phyloP scores from a whole-genome alignment of 805 yeast species.

The Zygoascus biomembranicola region DNA sequence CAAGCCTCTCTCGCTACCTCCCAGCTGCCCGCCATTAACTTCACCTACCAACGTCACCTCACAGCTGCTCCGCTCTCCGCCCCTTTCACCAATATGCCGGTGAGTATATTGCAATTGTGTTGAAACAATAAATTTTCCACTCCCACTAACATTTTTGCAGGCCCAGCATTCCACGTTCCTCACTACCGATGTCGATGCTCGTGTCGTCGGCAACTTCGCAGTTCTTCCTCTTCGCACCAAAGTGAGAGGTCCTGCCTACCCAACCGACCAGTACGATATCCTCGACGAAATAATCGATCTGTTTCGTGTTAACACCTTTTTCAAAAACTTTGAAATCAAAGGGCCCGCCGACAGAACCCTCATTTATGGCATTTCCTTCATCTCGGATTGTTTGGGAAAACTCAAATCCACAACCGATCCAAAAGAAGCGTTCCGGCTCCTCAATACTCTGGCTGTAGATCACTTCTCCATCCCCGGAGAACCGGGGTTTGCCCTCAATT shows the following conservation, averaged over 20 bases:
- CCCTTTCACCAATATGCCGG: background rate
- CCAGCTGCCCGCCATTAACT: background rate
- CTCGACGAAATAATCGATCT: conserved; percentile 86
- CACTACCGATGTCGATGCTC: conserved; percentile 23
- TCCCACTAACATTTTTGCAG: conserved; percentile 12
- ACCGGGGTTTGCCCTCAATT: conserved; percentile 84
- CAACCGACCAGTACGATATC: conserved; percentile 73
- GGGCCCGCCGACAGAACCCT: conserved; percentile 90
- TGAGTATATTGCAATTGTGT: background rate
- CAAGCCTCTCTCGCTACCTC: background rate
- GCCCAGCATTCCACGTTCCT: conserved; percentile 32
- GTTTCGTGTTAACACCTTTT: conserved; percentile 92
- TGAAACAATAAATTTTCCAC: background rate
- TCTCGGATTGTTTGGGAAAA: conserved; percentile 73
- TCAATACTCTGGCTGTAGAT: conserved; percentile 82
- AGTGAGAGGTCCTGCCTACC: conserved; percentile 87
- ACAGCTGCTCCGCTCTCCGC: too few relatives aligned
- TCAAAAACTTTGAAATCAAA: conserved; percentile 93
- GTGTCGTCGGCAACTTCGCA: conserved; percentile 60
- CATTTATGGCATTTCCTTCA: conserved; percentile 86
- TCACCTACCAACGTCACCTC: background rate
- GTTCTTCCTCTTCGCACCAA: conserved; percentile 79
- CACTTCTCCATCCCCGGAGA: conserved; percentile 92
- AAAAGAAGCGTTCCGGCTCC: conserved; percentile 34
- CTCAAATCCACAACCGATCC: conserved; percentile 42